These are phyloP conservation scores for Cryptococcus neoformans DNA, from an alignment of 1,284 basidiomycete species.

Conservation along the genomic window DNA sequence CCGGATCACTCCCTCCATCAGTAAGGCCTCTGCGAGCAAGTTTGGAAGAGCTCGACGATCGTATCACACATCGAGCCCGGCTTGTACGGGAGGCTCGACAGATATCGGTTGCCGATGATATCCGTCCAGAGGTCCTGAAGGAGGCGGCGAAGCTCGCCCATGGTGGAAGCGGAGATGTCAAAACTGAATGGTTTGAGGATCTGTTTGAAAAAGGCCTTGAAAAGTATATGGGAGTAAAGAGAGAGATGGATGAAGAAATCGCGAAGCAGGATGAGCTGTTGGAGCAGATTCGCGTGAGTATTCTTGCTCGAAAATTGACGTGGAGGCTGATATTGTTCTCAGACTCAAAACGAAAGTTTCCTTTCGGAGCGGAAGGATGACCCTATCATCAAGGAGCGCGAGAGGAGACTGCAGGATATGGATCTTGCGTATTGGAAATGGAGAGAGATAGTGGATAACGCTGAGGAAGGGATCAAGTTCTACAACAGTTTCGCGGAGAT, in stretches of 20 bases:
- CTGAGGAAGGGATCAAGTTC: conserved; percentile 89
- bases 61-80: conserved; percentile 61
- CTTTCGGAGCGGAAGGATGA: conserved; percentile 76
- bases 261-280: conserved; percentile 65
- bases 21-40: conserved; percentile 71
- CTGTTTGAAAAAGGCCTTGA: conserved; percentile 71
- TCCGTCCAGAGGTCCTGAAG: conserved; percentile 65
- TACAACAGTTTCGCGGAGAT: conserved; percentile 76
- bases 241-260: conserved; percentile 61
- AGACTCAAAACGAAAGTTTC: conserved; percentile 75
- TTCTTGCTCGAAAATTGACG: background rate
- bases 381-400: conserved; percentile 72
- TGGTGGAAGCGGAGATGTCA: conserved; percentile 63
- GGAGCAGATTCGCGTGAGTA: conserved; percentile 63
- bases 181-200: conserved; percentile 80
- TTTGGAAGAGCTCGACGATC: conserved; percentile 76
- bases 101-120: conserved; percentile 68
- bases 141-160: conserved; percentile 58
- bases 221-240: conserved; percentile 74
- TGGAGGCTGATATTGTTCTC: background rate
- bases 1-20: conserved; percentile 32
- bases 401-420: conserved; percentile 78
- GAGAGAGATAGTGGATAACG: conserved; percentile 75
- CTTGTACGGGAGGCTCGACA: conserved; percentile 65
- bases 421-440: conserved; percentile 87